phyloP scores from a whole-genome alignment of 345 rosid species.

The Firmiana major region DNA sequence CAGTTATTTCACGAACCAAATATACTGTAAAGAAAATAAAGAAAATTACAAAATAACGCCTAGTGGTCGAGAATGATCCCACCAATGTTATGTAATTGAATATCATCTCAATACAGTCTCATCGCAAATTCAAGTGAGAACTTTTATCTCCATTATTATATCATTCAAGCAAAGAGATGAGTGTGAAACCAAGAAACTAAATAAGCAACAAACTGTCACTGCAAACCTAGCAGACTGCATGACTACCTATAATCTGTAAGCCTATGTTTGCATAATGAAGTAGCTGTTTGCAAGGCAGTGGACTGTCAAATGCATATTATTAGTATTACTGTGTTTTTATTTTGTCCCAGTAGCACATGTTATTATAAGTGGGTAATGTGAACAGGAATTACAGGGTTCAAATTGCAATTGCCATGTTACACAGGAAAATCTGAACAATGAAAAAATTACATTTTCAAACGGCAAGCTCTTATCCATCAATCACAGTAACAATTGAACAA shows the following conservation, averaged over 20 bases:
- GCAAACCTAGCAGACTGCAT: not conserved
- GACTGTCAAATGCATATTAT: not conserved
- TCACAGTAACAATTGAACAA: not conserved
- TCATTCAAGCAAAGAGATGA: not conserved
- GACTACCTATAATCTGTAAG: not conserved
- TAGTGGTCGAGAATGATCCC: too few relatives aligned
- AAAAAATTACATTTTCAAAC: not conserved
- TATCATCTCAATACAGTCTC: too few relatives aligned
- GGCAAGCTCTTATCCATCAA: not conserved
- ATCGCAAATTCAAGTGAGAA: not conserved
- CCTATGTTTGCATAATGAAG: not conserved
- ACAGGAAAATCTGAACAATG: not conserved
- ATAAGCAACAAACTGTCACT: not conserved
- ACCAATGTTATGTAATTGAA: too few relatives aligned
- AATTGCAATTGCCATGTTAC: not conserved
- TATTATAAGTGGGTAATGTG: not conserved
- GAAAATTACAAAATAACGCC: too few relatives aligned
- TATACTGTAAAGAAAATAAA: too few relatives aligned
- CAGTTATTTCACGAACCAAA: too few relatives aligned
- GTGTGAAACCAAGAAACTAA: not conserved
- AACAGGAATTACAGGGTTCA: not conserved
- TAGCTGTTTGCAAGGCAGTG: not conserved
- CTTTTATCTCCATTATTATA: not conserved
- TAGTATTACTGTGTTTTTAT: not conserved
- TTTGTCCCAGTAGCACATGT: not conserved